Percentiles rank a stretch among this genome's conserved stretches.
Evolutionary conservation across 208 protist genomes (phyloP).

Genomic region (Acanthamoeba healyi): DNA sequence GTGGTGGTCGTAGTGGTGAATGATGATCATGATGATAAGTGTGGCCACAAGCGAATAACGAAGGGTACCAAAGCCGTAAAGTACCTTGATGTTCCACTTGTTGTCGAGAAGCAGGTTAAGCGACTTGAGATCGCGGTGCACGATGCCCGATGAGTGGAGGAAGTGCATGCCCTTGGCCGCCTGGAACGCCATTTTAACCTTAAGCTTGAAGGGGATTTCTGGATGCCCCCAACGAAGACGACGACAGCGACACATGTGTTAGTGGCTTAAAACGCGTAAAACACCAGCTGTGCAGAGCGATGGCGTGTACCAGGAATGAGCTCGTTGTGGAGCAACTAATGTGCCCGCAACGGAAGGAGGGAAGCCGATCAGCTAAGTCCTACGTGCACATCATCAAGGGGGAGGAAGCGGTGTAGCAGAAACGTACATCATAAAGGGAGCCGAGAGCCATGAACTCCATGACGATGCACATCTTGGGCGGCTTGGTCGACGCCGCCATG

Average conservation of each 20-base stretch:
- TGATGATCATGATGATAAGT: no score
- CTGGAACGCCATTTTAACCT: slow-evolving; percentile 25
- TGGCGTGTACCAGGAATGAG: no score
- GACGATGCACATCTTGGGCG: slow-evolving; percentile 52
- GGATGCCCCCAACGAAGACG: not conserved
- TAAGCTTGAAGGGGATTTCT: slow-evolving; percentile 9
- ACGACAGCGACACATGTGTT: not conserved
- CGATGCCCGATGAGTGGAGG: slow-evolving; percentile 30
- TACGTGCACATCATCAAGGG: not conserved
- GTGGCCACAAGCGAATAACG: not conserved
- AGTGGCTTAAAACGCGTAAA: not conserved
- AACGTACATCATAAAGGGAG: not conserved
- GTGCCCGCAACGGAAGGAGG: no score
- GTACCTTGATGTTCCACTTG: slow-evolving; percentile 55
- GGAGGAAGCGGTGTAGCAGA: not conserved
- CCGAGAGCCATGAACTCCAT: slow-evolving; percentile 32
- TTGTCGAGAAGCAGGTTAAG: slow-evolving; percentile 24
- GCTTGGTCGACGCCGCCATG: slow-evolving; percentile 42
- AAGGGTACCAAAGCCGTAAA: not conserved
- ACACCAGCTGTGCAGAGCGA: no score
- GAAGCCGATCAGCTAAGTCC: no score
- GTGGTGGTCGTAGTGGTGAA: no score
- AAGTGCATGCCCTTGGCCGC: slow-evolving; percentile 50
- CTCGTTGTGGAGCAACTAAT: not conserved
- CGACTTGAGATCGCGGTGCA: slow-evolving; percentile 27